Evolutionary conservation across 2,329 filamentous ascomycete genomes (phyloP).

Genomic region (Clonostachys rosea): DNA sequence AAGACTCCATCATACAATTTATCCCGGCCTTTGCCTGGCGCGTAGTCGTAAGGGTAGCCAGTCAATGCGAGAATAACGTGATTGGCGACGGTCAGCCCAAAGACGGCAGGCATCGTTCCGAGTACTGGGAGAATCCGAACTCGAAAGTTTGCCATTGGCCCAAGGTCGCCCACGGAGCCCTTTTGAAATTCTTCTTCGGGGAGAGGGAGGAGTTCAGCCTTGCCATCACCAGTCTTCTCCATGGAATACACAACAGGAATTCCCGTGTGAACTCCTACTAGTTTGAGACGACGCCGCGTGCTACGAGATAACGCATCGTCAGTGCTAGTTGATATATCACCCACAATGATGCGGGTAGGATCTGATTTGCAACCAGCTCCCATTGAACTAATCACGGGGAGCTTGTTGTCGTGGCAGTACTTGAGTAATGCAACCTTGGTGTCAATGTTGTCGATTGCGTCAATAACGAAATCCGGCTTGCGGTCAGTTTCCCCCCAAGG

Average conservation of each 20-base stretch:
- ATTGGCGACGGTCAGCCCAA: slow-evolving; percentile 88
- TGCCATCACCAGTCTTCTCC: slow-evolving; percentile 84
- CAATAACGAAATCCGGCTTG: slow-evolving; percentile 82
- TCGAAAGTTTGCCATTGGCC: slow-evolving; percentile 86
- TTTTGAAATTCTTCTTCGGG: slow-evolving; percentile 84
- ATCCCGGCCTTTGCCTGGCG: slow-evolving; percentile 74
- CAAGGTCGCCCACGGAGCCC: slow-evolving; percentile 79
- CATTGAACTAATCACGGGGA: slow-evolving; percentile 92
- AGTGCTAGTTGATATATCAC: slow-evolving; percentile 82
- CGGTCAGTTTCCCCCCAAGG: slow-evolving; percentile 57
- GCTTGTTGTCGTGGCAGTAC: slow-evolving; percentile 73
- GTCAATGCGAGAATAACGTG: slow-evolving; percentile 81
- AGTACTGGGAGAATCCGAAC: slow-evolving; percentile 93
- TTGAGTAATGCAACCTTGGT: slow-evolving; percentile 88
- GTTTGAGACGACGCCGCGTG: slow-evolving; percentile 74
- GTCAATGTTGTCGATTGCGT: slow-evolving; percentile 98
- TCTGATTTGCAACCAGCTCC: slow-evolving; percentile 92
- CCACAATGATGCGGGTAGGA: slow-evolving; percentile 78
- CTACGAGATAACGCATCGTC: slow-evolving; percentile 86
- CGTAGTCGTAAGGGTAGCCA: slow-evolving; percentile 82
- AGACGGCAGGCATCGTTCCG: slow-evolving; percentile 95
- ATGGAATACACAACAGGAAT: slow-evolving; percentile 92
- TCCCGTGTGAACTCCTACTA: slow-evolving; percentile 73
- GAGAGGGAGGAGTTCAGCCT: slow-evolving; percentile 83
- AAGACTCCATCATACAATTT: slow-evolving; percentile 90